Conservation (phyloP, 2,329 filamentous ascomycete genomes). For the Clonostachys rhizophaga region DNA sequence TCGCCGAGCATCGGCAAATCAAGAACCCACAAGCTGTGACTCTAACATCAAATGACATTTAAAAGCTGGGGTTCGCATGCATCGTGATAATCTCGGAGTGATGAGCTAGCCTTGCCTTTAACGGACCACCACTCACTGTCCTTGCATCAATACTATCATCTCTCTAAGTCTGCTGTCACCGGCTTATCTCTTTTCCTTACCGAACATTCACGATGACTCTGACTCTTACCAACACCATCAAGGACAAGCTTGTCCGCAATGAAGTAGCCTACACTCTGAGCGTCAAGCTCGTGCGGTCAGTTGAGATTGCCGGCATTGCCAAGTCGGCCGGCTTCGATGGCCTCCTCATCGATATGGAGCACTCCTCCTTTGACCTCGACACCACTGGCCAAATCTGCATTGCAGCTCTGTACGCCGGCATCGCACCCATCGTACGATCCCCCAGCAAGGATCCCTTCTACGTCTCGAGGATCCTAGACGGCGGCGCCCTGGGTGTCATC, state of each 20-base stretch:
- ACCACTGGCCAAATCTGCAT: conserved; percentile 16
- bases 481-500: conserved; percentile 17
- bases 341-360: conserved; percentile 28
- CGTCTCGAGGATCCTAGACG: conserved; percentile 21
- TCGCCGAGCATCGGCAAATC: no score
- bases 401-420: conserved; percentile 13
- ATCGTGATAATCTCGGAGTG: no score
- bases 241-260: conserved; percentile 14
- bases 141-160: no score
- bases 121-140: no score
- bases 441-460: conserved; percentile 20
- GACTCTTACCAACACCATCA: conserved; percentile 13
- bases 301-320: conserved; percentile 19
- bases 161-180: no score
- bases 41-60: no score
- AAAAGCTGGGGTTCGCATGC: no score
- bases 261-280: conserved; percentile 18
- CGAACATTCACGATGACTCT: conserved; percentile 9
- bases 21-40: no score
- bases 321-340: conserved; percentile 19
- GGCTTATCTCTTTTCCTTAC: no score
- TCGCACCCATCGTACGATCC: conserved; percentile 21
- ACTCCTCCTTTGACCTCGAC: conserved; percentile 18
- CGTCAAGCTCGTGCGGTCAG: conserved; percentile 13
- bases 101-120: no score